A percentile compares a stretch with the other conserved stretches of the same genome.
These are phyloP conservation scores for Leptographium flavum DNA, from an alignment of 2,329 filamentous ascomycete genomes.

Conservation along the genomic window DNA sequence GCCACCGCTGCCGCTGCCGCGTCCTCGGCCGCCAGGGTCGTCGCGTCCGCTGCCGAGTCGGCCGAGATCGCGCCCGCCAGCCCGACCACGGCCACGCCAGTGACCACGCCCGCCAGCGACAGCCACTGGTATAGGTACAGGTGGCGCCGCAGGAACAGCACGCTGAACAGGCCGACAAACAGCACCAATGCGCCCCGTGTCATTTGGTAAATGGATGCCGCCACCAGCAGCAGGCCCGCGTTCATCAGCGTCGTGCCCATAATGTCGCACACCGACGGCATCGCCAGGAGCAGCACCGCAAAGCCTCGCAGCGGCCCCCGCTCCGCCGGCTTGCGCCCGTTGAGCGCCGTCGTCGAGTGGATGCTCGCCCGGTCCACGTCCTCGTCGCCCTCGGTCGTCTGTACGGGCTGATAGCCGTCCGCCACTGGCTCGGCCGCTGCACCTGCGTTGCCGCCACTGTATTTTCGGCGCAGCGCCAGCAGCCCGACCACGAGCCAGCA, in stretches of 20 bases:
- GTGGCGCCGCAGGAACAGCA: conserved; percentile 70
- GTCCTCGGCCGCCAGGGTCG: conserved; percentile 9
- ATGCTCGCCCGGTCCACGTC: conserved; percentile 30
- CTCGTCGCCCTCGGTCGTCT: conserved; percentile 26
- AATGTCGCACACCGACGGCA: conserved; percentile 89
- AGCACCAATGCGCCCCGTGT: conserved; percentile 86
- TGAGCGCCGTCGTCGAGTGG: conserved; percentile 27
- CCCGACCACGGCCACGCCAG: conserved; percentile 80
- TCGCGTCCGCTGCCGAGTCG: conserved; percentile 30
- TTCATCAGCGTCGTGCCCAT: conserved; percentile 96
- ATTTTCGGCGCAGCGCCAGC: conserved; percentile 51
- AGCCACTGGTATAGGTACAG: conserved; percentile 86
- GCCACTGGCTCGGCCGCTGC: conserved; percentile 14
- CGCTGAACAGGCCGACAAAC: conserved; percentile 91
- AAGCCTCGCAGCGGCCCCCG: conserved; percentile 44
- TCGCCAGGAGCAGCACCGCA: conserved; percentile 59
- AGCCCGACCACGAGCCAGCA: conserved; percentile 82
- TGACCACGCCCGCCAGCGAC: conserved; percentile 71
- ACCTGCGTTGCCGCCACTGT: conserved; percentile 25
- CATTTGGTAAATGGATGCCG: conserved; percentile 97
- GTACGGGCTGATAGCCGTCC: conserved; percentile 53
- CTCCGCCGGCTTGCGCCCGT: conserved; percentile 20
- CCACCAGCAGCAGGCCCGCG: conserved; percentile 81
- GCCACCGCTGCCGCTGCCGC: conserved; percentile 12
- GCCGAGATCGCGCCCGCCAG: conserved; percentile 73